Evolutionary conservation across 805 yeast genomes (phyloP).

Genomic region (Kodamaea leandrae): DNA sequence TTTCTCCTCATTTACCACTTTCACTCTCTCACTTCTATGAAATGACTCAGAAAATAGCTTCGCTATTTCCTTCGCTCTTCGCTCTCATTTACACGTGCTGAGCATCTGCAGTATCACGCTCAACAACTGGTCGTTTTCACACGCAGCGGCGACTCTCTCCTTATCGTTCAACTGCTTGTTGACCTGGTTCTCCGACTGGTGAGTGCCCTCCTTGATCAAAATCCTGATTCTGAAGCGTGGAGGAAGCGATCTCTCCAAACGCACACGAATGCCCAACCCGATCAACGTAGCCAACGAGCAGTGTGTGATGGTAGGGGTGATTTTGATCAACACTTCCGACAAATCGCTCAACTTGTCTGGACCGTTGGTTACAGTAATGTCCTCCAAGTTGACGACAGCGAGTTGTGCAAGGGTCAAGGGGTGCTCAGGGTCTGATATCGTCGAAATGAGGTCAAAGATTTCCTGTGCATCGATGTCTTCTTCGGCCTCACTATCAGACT

Average conservation of each 20-base stretch:
- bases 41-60: not conserved
- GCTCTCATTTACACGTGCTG: slow-evolving; percentile 59
- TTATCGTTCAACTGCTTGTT: slow-evolving; percentile 96
- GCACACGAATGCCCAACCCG: slow-evolving; percentile 90
- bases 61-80: not conserved
- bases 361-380: slow-evolving; percentile 68
- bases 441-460: slow-evolving; percentile 78
- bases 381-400: slow-evolving; percentile 84
- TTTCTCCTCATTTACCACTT: too few relatives aligned
- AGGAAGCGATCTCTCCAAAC: slow-evolving; percentile 86
- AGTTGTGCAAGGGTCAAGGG: slow-evolving; percentile 92
- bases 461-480: slow-evolving; percentile 87
- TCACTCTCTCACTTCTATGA: not conserved
- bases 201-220: slow-evolving; percentile 84
- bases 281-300: slow-evolving; percentile 94
- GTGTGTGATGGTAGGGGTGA: slow-evolving; percentile 97
- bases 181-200: slow-evolving; percentile 93
- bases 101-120: slow-evolving; percentile 93
- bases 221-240: slow-evolving; percentile 78
- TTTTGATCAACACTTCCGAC: slow-evolving; percentile 74
- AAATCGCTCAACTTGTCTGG: slow-evolving; percentile 43
- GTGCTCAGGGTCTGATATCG: slow-evolving; percentile 95
- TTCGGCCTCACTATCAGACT: slow-evolving; percentile 27
- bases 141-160: slow-evolving; percentile 97
- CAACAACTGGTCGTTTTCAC: slow-evolving; percentile 90